Percentiles rank a stretch among this genome's conserved stretches.
phyloP scores from a whole-genome alignment of 352 stramenopile species.

The Phytopythium mirpurense region DNA sequence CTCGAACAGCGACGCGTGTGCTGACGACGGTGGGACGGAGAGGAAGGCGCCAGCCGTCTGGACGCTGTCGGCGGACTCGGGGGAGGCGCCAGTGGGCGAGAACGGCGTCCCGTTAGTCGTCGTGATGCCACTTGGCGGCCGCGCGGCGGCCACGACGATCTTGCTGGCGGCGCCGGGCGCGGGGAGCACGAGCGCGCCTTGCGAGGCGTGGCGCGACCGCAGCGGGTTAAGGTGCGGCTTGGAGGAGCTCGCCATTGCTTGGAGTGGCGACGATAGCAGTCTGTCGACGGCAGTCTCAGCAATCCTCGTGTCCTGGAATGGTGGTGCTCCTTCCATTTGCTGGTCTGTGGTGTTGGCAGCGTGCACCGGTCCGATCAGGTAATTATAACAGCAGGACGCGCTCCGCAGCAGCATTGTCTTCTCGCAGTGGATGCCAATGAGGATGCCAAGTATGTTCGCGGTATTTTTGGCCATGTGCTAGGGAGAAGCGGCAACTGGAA shows the following conservation, averaged over 20 bases:
- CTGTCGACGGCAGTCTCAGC: background rate
- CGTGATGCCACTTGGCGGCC: background rate
- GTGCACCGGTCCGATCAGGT: no score
- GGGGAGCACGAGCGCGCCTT: slow-evolving; percentile 5
- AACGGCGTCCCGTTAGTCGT: slow-evolving; percentile 2
- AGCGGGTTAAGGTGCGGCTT: slow-evolving; percentile 1
- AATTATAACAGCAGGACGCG: no score
- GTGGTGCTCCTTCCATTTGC: background rate
- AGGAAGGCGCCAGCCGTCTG: background rate
- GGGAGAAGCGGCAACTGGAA: no score
- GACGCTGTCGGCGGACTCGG: background rate
- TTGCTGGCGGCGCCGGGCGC: background rate
- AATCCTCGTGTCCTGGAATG: background rate
- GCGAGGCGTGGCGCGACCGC: slow-evolving; percentile 5
- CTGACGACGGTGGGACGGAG: background rate
- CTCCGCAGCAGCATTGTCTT: no score
- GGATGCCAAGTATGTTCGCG: no score
- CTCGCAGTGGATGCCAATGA: no score
- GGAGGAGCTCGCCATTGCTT: background rate
- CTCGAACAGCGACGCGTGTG: background rate
- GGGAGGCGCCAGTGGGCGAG: background rate
- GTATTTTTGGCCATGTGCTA: no score
- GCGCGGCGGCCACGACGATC: slow-evolving; percentile 3
- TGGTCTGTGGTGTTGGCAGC: no score
- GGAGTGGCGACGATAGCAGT: no score